Conservation (phyloP, 1,139 yeast species). For the Maudiozyma humilis region DNA sequence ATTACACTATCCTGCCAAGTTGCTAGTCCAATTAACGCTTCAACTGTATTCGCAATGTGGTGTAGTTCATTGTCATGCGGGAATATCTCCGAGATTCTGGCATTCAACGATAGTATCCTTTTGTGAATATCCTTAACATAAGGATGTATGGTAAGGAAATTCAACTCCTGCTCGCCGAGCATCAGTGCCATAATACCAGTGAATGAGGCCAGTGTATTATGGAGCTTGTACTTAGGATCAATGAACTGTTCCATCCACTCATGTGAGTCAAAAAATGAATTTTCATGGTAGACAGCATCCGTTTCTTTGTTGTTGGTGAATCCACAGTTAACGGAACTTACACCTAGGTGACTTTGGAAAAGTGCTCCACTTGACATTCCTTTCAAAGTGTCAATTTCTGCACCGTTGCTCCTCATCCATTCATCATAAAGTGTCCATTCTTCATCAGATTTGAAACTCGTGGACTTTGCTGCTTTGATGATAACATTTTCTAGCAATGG, state of each 20-base stretch:
- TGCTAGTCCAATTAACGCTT: conserved; percentile 9
- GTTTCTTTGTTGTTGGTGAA: conserved; percentile 30
- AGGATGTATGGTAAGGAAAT: conserved; percentile 27
- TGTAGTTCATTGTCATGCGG: conserved; percentile 16
- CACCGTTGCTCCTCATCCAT: too few relatives aligned
- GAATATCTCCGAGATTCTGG: conserved; percentile 12
- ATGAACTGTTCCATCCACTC: conserved; percentile 48
- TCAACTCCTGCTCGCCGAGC: conserved; percentile 47
- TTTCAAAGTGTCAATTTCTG: too few relatives aligned
- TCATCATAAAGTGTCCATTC: conserved; percentile 32
- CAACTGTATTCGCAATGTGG: conserved; percentile 12
- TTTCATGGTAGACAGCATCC: conserved; percentile 46
- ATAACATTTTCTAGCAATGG: conserved; percentile 37
- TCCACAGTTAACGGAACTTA: conserved; percentile 41
- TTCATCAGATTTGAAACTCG: conserved; percentile 29
- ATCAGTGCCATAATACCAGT: conserved; percentile 47
- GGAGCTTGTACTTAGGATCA: conserved; percentile 48
- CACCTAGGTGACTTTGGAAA: conserved; percentile 44
- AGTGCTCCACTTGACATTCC: conserved; percentile 29
- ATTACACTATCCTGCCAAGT: conserved; percentile 13
- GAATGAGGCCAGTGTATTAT: conserved; percentile 51
- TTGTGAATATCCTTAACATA: conserved; percentile 32
- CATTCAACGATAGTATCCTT: conserved; percentile 11
- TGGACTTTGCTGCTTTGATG: conserved; percentile 31
- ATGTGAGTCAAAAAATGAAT: conserved; percentile 53